Conservation (phyloP, 163 green algal genomes). For the Trebouxia gelatinosa region DNA sequence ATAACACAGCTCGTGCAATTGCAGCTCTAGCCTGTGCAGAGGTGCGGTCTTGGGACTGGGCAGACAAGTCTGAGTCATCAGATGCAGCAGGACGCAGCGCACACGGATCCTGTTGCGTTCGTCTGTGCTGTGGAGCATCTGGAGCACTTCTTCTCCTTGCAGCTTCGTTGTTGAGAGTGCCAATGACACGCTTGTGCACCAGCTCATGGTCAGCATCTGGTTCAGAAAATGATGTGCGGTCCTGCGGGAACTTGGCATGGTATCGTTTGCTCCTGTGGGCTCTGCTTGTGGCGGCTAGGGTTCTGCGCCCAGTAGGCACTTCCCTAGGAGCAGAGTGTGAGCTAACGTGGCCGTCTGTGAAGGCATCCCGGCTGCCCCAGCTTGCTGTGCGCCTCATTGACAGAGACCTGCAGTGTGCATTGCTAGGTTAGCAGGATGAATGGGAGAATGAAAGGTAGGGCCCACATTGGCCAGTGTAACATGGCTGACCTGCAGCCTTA, state of each 20-base stretch:
- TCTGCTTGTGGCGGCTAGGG: conserved; percentile 14
- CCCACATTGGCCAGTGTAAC: too few relatives aligned
- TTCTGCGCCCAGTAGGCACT: not conserved
- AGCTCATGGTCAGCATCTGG: too few relatives aligned
- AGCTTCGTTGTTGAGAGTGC: too few relatives aligned
- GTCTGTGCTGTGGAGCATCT: too few relatives aligned
- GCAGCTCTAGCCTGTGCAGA: not conserved
- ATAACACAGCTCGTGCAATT: conserved; percentile 10
- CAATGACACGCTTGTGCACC: too few relatives aligned
- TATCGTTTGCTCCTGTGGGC: conserved; percentile 7
- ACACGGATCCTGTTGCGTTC: not conserved
- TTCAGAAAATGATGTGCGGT: too few relatives aligned
- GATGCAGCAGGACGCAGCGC: not conserved
- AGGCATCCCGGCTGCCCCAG: conserved; percentile 39
- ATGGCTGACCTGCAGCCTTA: too few relatives aligned
- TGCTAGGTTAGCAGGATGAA: too few relatives aligned
- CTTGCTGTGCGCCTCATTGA: conserved; percentile 34
- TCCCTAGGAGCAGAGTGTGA: not conserved
- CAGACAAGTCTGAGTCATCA: not conserved
- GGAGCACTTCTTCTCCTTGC: too few relatives aligned
- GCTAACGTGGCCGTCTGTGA: conserved; percentile 40
- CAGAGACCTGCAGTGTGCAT: conserved; percentile 25
- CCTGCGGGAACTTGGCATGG: too few relatives aligned
- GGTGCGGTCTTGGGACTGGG: not conserved
- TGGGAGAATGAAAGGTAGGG: too few relatives aligned